Evolutionary conservation across 2,329 filamentous ascomycete species (phyloP), one percentile per base, ranked within the genome.

Genomic region (Penicillium vulpinum): DNA sequence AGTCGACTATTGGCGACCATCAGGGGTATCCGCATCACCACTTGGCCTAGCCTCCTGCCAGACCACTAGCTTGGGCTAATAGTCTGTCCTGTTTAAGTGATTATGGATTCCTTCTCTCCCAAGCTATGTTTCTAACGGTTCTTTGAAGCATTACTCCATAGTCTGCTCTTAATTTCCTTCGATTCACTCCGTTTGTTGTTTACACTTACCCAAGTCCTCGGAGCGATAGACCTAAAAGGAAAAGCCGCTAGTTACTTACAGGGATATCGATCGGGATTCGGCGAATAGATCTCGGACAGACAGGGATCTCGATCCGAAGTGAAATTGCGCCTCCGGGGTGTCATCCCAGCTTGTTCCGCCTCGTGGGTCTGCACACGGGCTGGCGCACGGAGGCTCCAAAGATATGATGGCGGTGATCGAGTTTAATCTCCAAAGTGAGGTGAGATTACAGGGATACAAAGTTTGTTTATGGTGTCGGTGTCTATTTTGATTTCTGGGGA

Each of bases 1-100:
- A 53, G 28, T 44, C 38, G 41, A 66, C 62, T 66, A 66, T 65
- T 66, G 61, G 50, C 45, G 22, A 63, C 56, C 57, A 61, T 60
- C 57, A 54, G 50, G 43, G 59, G 45, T 61, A 58, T 54, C 56
- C 44, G 47, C 28, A 16, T 35, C 31, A 62, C 54, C 54, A 65
- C 61, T 58, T 36, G 16, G 18, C 36, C 46, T 52, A 57, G 50
- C 51, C 39, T 36, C 50, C 55, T 65, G 57, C 59, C 62, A 65
- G 64, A 63, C 60, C 55, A 47, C 43, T 36, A 51, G 46, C 60
- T 56, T 61, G 57, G 58, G 47, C 60, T 64, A 62, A 62, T 59
- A 65, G 53, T 43, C 29, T 21, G 40, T 21, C 29, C 11, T 22
- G 45, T 29, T 35, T 33, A 41, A 28, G 15, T 7, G n/a, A 15